Evolutionary conservation across 371 early-diverging fungal species (phyloP).

Genomic region (Zancudomyces culisetae): DNA sequence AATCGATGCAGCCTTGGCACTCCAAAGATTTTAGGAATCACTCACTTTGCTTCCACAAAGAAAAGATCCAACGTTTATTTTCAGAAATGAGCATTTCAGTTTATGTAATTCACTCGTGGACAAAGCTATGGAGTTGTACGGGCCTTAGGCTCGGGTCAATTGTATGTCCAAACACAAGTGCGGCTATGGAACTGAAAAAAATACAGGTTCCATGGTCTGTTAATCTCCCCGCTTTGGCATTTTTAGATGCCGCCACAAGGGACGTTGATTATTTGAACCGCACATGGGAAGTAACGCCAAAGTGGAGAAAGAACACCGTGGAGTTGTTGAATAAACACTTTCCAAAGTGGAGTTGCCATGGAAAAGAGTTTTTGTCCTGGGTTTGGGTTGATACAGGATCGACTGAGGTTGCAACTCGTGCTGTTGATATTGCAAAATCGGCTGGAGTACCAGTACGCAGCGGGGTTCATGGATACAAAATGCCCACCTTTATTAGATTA

Average conservation of each 20-base stretch:
- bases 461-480: conserved; percentile 57
- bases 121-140: conserved; percentile 78
- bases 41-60: conserved; percentile 45
- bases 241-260: conserved; percentile 51
- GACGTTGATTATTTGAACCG: conserved; percentile 43
- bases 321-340: conserved; percentile 13
- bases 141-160: conserved; percentile 72
- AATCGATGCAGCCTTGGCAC: conserved; percentile 79
- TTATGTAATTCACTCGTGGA: conserved; percentile 77
- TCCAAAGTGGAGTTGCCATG: conserved; percentile 42
- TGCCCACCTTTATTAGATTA: conserved; percentile 50
- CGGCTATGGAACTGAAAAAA: conserved; percentile 36
- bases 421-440: conserved; percentile 36
- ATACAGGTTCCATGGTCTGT: conserved; percentile 79
- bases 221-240: conserved; percentile 56
- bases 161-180: conserved; percentile 54
- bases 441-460: conserved; percentile 69
- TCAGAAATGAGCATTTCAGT: conserved; percentile 40
- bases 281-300: conserved; percentile 52
- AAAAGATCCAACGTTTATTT: conserved; percentile 33
- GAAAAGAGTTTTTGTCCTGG: conserved; percentile 61
- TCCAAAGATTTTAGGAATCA: conserved; percentile 49
- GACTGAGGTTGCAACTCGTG: conserved; percentile 32
- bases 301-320: conserved; percentile 40
- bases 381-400: conserved; percentile 55